These are phyloP conservation scores for Venturiaceae sp. DNA, from an alignment of 2,329 filamentous ascomycete species.

Conservation along the genomic window DNA sequence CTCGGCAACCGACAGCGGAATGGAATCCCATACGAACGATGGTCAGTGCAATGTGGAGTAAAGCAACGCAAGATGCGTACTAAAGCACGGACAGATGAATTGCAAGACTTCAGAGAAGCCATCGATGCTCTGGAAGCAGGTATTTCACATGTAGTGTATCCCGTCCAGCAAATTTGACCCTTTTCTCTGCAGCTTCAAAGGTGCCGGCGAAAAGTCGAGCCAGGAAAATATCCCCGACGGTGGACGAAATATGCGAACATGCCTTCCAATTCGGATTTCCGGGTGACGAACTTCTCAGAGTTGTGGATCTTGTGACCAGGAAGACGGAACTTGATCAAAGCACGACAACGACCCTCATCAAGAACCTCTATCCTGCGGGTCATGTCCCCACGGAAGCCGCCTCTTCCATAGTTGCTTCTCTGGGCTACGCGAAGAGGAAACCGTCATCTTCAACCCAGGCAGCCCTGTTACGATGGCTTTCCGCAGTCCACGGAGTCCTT, in stretches of 20 bases:
- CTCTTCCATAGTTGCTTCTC: conserved; percentile 56
- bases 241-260: conserved; percentile 52
- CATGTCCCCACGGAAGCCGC: conserved; percentile 51
- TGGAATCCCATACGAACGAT: not conserved
- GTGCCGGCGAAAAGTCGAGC: conserved; percentile 55
- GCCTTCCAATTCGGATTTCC: conserved; percentile 61
- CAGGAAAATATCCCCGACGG: conserved; percentile 50
- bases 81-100: not conserved
- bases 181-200: conserved; percentile 19
- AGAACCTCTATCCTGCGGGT: conserved; percentile 65
- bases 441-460: conserved; percentile 62
- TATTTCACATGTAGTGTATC: conserved; percentile 16
- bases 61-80: not conserved
- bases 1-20: not conserved
- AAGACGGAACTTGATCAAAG: conserved; percentile 67
- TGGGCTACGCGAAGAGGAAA: conserved; percentile 72
- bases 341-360: conserved; percentile 57
- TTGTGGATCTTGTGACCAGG: conserved; percentile 58
- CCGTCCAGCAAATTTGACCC: not conserved
- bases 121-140: conserved; percentile 25
- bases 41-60: not conserved
- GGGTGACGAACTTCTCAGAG: conserved; percentile 46
- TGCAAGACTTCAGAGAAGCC: conserved; percentile 16
- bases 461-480: conserved; percentile 66
- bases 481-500: conserved; percentile 64